These are phyloP conservation scores for Rhodotorula toruloides DNA, from an alignment of 768 basidiomycete species.

Conservation along the genomic window DNA sequence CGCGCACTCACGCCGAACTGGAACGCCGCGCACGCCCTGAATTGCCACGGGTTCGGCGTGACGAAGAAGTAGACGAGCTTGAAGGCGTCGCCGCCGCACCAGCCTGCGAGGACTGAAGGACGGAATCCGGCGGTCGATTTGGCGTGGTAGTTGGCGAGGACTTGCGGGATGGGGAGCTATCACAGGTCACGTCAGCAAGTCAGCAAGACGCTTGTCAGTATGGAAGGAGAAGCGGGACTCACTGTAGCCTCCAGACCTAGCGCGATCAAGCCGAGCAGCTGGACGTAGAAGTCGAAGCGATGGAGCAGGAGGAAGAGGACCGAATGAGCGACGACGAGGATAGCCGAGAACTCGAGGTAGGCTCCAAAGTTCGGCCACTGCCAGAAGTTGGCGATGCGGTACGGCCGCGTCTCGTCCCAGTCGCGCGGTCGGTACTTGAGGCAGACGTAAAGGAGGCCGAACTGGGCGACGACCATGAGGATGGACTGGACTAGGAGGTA, in stretches of 20 bases:
- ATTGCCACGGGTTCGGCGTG: constrained; percentile 23
- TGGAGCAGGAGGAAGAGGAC: constrained; percentile 33
- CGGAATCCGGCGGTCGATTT: constrained; percentile 38
- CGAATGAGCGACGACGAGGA: constrained; percentile 29
- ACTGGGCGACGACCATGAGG: constrained; percentile 32
- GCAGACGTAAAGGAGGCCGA: constrained; percentile 38
- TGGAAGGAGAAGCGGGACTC: not conserved
- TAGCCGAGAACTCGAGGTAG: constrained; percentile 38
- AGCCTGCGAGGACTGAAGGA: constrained; percentile 29
- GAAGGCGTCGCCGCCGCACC: constrained; percentile 35
- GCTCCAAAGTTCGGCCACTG: constrained; percentile 15
- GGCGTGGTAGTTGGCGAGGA: constrained; percentile 35
- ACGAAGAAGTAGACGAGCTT: constrained; percentile 38
- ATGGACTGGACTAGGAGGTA: constrained; percentile 37
- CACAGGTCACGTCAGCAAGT: not conserved
- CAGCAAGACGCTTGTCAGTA: not conserved
- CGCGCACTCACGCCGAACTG: constrained; percentile 29
- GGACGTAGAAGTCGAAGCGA: constrained; percentile 25
- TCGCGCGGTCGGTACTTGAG: constrained; percentile 21
- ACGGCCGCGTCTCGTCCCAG: not conserved
- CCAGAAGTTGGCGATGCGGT: not conserved
- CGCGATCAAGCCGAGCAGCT: constrained; percentile 35
- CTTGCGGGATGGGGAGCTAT: constrained; percentile 37
- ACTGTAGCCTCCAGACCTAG: constrained; percentile 40
- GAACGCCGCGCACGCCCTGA: constrained; percentile 40